phyloP scores from a whole-genome alignment of 83 land plant genomes.

The Diphasiastrum complanatum region DNA sequence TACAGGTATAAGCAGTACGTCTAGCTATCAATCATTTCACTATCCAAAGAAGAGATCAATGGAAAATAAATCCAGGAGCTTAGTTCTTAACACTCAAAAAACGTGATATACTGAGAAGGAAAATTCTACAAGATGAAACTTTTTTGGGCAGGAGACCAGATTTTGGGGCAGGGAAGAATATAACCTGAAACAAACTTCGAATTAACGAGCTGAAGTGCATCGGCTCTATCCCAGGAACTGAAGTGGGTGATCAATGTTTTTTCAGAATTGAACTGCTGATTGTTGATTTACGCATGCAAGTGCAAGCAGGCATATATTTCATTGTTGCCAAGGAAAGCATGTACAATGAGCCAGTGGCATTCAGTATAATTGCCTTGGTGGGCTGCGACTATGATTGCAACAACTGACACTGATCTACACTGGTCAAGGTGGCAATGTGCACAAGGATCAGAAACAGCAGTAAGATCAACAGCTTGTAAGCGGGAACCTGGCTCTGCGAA shows the following conservation, averaged over 20 bases:
- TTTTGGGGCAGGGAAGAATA: slow-evolving; percentile 4
- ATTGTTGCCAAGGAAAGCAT: slow-evolving; percentile 3
- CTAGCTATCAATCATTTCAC: too few species aligned
- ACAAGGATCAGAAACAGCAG: neutral
- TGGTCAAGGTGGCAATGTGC: slow-evolving; percentile 12
- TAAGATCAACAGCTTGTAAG: slow-evolving; percentile 17
- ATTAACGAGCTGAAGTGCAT: neutral
- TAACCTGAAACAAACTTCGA: neutral
- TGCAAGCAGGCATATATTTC: slow-evolving; percentile 14
- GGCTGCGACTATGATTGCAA: slow-evolving; percentile 7
- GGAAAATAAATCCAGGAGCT: too few species aligned
- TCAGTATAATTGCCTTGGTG: slow-evolving; percentile 13
- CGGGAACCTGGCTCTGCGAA: slow-evolving; percentile 12
- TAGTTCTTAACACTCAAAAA: too few species aligned
- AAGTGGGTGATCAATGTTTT: slow-evolving; percentile 11
- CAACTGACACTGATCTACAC: slow-evolving; percentile 8
- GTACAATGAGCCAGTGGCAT: slow-evolving; percentile 4
- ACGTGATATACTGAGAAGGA: slow-evolving; percentile 10
- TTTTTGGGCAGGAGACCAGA: slow-evolving; percentile 9
- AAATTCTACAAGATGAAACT: slow-evolving; percentile 4
- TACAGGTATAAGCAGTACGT: too few species aligned
- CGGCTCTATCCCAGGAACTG: slow-evolving; percentile 15
- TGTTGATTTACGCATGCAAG: slow-evolving; percentile 5
- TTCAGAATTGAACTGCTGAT: slow-evolving; percentile 13
- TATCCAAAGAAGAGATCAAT: too few species aligned